phyloP scores from a whole-genome alignment of 2,329 filamentous ascomycete genomes.

The Sphaceloma murrayae region DNA sequence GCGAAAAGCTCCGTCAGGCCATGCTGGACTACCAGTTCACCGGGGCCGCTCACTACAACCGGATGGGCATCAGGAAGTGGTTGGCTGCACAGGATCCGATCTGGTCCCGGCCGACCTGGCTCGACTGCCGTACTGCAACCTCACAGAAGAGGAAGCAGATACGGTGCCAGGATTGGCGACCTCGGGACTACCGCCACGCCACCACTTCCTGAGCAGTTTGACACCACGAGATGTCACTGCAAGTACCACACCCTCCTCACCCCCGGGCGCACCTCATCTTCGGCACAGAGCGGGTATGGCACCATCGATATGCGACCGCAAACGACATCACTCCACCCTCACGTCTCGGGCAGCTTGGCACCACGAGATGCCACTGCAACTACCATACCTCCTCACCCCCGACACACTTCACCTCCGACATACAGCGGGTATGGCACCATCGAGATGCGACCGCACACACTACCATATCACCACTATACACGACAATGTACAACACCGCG shows the following conservation, averaged over 20 bases:
- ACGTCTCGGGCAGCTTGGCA: no score
- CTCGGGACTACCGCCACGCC: neutral
- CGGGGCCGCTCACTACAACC: neutral
- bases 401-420: neutral
- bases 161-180: no score
- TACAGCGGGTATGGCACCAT: neutral
- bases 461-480: no score
- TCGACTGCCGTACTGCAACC: no score
- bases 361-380: neutral
- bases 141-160: no score
- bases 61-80: neutral
- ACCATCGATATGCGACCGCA: no score
- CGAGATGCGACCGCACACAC: neutral
- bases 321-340: no score
- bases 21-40: neutral
- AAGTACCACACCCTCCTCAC: neutral
- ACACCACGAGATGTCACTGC: neutral
- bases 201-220: neutral
- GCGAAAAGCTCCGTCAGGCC: neutral
- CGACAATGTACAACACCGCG: no score
- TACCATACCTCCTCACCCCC: neutral
- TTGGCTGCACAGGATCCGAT: neutral
- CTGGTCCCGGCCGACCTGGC: neutral
- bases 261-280: no score
- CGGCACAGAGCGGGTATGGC: no score